Conservation (phyloP, 169 alveolate genomes). For the Plasmodium vivax region DNA sequence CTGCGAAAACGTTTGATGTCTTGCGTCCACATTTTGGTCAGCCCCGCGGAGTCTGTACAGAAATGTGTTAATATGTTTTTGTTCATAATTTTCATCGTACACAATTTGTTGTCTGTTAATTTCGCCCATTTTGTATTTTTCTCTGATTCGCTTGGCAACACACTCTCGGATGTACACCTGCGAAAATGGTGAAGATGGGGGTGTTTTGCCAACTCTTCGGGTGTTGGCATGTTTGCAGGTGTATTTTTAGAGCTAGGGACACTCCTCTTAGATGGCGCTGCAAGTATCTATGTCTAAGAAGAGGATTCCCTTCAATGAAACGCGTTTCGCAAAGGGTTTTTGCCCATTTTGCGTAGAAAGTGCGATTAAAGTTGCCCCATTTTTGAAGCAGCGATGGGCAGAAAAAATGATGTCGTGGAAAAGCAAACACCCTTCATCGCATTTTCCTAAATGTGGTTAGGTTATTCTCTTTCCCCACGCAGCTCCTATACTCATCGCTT, state of each 20-base stretch:
- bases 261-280: neutral
- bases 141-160: conserved; percentile 40
- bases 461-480: neutral
- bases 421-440: neutral
- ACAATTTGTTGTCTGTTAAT: neutral
- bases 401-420: neutral
- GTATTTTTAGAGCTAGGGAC: neutral
- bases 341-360: neutral
- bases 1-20: conserved; percentile 16
- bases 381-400: neutral
- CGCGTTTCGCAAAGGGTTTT: neutral
- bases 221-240: neutral
- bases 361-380: neutral
- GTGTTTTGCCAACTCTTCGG: neutral
- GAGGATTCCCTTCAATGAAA: neutral
- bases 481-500: neutral
- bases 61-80: conserved; percentile 63
- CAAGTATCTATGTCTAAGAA: neutral
- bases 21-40: conserved; percentile 13
- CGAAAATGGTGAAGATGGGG: conserved; percentile 1
- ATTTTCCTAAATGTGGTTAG: neutral
- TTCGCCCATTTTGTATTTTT: conserved; percentile 64
- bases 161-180: conserved; percentile 72
- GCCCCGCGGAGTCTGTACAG: conserved; percentile 40
- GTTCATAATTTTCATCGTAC: conserved; percentile 73